Evolutionary conservation across 2,329 filamentous ascomycete species (phyloP).

Genomic region (Colletotrichum liaoningense): DNA sequence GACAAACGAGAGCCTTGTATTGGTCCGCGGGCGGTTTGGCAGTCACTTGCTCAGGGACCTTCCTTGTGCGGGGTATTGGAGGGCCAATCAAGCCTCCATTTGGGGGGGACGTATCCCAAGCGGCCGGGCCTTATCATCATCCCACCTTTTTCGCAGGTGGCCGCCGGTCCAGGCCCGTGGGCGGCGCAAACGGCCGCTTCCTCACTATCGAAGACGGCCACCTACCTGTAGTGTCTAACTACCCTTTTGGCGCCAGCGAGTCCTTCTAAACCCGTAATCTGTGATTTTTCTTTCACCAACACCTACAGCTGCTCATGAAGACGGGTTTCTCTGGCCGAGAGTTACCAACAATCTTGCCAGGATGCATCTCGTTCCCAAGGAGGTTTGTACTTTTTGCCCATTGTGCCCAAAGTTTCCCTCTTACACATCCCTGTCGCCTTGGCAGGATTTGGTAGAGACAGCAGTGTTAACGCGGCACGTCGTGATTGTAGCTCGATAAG

Average conservation of each 20-base stretch:
- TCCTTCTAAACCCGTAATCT: background rate
- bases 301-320: background rate
- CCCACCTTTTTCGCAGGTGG: conserved; percentile 27
- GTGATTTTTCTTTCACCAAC: background rate
- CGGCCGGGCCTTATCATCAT: conserved; percentile 31
- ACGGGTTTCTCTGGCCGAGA: background rate
- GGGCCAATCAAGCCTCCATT: conserved; percentile 24
- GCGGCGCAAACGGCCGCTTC: conserved; percentile 11
- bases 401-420: conserved; percentile 6
- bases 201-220: conserved; percentile 15
- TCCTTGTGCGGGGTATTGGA: conserved; percentile 32
- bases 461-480: conserved; percentile 34
- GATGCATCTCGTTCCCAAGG: conserved; percentile 62
- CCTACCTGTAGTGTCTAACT: background rate
- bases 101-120: background rate
- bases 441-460: conserved; percentile 3
- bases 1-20: conserved; percentile 24
- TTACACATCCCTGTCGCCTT: conserved; percentile 35
- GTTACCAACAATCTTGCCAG: conserved; percentile 15
- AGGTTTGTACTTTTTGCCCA: conserved; percentile 49
- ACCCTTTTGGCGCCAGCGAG: background rate
- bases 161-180: conserved; percentile 34
- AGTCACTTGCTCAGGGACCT: conserved; percentile 2
- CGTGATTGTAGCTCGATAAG: conserved; percentile 82
- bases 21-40: conserved; percentile 11